A percentile compares a stretch with the other conserved stretches of the same genome.
These are phyloP conservation scores for Stachybotrys echinatus DNA, from an alignment of 2,329 filamentous ascomycete genomes.

Conservation along the genomic window DNA sequence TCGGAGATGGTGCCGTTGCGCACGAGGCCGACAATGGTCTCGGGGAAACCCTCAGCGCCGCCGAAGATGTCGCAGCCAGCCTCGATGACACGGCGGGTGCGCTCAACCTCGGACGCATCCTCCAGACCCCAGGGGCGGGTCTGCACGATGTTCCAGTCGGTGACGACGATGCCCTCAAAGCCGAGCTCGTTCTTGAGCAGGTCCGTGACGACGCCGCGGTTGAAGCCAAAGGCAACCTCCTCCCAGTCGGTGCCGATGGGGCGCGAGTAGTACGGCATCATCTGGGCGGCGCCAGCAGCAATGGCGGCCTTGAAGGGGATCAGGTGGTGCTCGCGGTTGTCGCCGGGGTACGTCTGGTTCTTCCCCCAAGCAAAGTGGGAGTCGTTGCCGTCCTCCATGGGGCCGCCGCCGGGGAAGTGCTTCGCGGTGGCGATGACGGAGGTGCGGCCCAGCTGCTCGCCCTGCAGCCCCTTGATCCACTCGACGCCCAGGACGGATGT, in stretches of 20 bases:
- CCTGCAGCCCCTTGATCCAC: constrained; percentile 41
- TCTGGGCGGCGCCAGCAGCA: constrained; percentile 41
- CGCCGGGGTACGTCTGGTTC: constrained; percentile 43
- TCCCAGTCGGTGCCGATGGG: constrained; percentile 40
- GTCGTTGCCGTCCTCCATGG: constrained; percentile 42
- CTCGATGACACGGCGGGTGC: constrained; percentile 36
- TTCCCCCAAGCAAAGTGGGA: constrained; percentile 42
- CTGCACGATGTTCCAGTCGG: constrained; percentile 45
- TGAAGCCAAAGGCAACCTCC: constrained; percentile 42
- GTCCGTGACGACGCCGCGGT: constrained; percentile 42
- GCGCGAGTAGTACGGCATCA: constrained; percentile 47
- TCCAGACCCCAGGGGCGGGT: constrained; percentile 45
- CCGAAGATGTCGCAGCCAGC: constrained; percentile 47
- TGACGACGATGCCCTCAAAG: constrained; percentile 42
- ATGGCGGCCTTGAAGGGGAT: constrained; percentile 47
- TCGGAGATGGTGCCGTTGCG: constrained; percentile 34
- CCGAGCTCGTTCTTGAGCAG: constrained; percentile 40
- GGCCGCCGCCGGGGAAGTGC: constrained; percentile 47
- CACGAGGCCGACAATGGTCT: constrained; percentile 42
- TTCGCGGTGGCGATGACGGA: constrained; percentile 43
- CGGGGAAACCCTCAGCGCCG: constrained; percentile 36
- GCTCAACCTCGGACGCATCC: constrained; percentile 34
- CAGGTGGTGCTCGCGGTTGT: constrained; percentile 44
- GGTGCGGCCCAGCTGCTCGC: constrained; percentile 28
- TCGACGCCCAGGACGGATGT: constrained; percentile 27